phyloP scores from a whole-genome alignment of 345 rosid species.

The Psidium guajava region DNA sequence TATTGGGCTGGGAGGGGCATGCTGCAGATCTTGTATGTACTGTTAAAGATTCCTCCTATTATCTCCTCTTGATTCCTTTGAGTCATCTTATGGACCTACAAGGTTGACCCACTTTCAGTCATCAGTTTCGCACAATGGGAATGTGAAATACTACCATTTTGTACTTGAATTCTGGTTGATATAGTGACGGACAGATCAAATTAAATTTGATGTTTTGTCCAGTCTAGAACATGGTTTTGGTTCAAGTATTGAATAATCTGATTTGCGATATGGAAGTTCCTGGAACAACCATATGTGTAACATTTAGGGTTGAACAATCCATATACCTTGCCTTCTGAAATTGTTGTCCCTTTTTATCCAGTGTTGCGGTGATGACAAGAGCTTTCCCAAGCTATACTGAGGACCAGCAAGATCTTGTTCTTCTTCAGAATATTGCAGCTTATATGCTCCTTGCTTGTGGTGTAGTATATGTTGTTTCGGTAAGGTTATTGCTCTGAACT shows the following conservation, averaged over 20 bases:
- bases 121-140: not conserved
- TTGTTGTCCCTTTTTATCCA: conserved; percentile 12
- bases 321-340: not conserved
- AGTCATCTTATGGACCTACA: not conserved
- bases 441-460: conserved; percentile 91
- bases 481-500: conserved; percentile 17
- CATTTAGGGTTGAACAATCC: not conserved
- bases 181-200: not conserved
- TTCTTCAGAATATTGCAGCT: conserved; percentile 75
- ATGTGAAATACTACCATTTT: not conserved
- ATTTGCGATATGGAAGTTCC: not conserved
- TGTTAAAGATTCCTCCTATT: not conserved
- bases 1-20: conserved; percentile 94
- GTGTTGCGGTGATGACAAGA: conserved; percentile 96
- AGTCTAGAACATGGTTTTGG: not conserved
- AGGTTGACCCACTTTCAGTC: not conserved
- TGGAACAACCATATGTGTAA: not conserved
- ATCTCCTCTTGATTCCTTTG: not conserved
- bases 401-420: conserved; percentile 37
- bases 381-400: conserved; percentile 65
- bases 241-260: not conserved
- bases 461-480: conserved; percentile 56
- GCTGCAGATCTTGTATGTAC: conserved; percentile 97
- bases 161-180: not conserved
- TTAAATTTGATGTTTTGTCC: not conserved